phyloP scores from a whole-genome alignment of 78 protist genomes.

The slime mould (Dictyostelium discoideum) region DNA sequence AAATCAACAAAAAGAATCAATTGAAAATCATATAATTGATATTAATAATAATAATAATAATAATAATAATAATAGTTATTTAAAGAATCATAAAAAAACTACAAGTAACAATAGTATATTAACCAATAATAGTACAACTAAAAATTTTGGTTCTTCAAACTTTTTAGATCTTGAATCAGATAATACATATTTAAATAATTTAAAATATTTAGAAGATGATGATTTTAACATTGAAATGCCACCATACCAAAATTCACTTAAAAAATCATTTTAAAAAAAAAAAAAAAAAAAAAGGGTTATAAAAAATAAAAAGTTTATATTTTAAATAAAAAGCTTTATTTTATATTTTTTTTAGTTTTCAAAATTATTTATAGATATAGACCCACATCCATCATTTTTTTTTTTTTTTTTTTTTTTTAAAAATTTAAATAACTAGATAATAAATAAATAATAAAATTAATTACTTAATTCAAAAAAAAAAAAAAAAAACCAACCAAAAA shows the following conservation, averaged over 20 bases:
- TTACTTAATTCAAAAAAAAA: too few species aligned
- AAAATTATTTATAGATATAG: too few species aligned
- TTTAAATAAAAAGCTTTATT: too few species aligned
- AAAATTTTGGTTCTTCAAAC: not conserved
- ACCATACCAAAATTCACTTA: not conserved
- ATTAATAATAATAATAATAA: not conserved
- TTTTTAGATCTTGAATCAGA: not conserved
- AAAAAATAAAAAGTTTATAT: too few species aligned
- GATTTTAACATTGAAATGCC: not conserved
- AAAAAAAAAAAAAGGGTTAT: too few species aligned
- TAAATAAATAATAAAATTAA: too few species aligned
- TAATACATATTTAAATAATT: not conserved
- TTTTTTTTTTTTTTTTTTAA: too few species aligned
- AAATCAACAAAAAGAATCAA: not conserved
- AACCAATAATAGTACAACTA: not conserved
- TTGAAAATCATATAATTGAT: not conserved
- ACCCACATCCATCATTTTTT: too few species aligned
- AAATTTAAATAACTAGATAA: too few species aligned
- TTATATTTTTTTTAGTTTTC: too few species aligned
- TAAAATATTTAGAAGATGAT: not conserved
- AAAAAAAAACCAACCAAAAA: too few species aligned
- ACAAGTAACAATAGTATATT: not conserved
- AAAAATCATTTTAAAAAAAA: not conserved
- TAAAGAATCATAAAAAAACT: too few species aligned
- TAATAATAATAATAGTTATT: not conserved